phyloP scores from a whole-genome alignment of 129 eudicot genomes.

The Ambrosia artemisiifolia region DNA sequence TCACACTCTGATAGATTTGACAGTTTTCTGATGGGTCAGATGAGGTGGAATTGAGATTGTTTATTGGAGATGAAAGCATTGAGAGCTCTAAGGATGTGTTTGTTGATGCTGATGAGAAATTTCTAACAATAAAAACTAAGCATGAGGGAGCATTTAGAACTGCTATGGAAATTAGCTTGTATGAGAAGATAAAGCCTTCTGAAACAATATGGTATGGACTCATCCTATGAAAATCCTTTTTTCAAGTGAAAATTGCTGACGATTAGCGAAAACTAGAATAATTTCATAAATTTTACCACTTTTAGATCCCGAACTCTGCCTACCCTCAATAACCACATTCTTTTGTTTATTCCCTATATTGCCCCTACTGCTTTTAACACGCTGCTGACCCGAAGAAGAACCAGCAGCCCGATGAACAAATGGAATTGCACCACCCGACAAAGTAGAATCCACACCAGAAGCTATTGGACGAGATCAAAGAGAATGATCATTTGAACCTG shows the following conservation, averaged over 20 bases:
- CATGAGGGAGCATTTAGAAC: conserved; percentile 52
- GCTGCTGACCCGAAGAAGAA: too few relatives aligned
- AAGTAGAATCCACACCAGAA: too few relatives aligned
- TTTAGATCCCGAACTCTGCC: too few relatives aligned
- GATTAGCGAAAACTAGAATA: too few relatives aligned
- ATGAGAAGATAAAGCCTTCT: conserved; percentile 82
- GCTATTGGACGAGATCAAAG: too few relatives aligned
- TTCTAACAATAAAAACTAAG: conserved; percentile 48
- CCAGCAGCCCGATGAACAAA: too few relatives aligned
- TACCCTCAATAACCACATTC: too few relatives aligned
- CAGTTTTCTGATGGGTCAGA: conserved; percentile 87
- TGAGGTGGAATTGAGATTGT: conserved; percentile 81
- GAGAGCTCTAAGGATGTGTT: conserved; percentile 57
- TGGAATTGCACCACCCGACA: too few relatives aligned
- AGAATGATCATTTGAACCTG: too few relatives aligned
- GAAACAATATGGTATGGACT: conserved; percentile 82
- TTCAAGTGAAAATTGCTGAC: background rate
- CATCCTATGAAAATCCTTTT: background rate
- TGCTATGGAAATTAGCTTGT: conserved; percentile 71
- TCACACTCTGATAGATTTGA: conserved; percentile 30
- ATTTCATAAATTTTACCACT: too few relatives aligned
- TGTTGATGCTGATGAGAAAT: conserved; percentile 69
- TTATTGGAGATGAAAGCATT: conserved; percentile 45
- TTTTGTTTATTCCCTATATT: too few relatives aligned
- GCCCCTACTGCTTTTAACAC: too few relatives aligned